Base-by-base conservation (phyloP, 331 rosid genomes). In the Quercus lobata region DNA sequence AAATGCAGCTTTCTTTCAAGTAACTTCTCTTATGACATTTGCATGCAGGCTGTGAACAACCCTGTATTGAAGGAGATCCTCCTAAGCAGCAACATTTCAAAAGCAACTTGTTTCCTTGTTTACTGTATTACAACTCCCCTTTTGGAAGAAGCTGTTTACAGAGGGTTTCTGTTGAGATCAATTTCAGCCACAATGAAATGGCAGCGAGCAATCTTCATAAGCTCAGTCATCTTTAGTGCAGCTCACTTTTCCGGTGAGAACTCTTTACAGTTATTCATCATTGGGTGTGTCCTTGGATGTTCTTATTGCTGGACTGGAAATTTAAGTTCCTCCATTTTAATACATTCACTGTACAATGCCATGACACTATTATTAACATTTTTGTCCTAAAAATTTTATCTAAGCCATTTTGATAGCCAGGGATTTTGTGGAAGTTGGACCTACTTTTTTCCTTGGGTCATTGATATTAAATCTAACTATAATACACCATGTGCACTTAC, bases 321-420 rank as follows among this genome's bases (percentile, higher is more conserved):
- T 81, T 87, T 94, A 76, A 72, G 75, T 25, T 88, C 94, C 58
- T 83, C 97, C 37, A 72, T 92, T 77, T 75, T 79, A 80, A 85
- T 91, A 66, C 98, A 94, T 80, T 94, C 94, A 56, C 65, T 92
- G 76, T 94, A 94, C 88, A 94, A 92, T 80, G 91, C 91, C 61
- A 52, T 94, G 80, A 89, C 91, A 71, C 74, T 94, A 11, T 2
- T 87, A 12, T 62, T 87, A 69, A 79, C 93, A 55, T 88, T 79
- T 53, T 75, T 84, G 60, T 85, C 86, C 41, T 88, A 75, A 85
- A 37, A 72, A 52, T 9, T 15, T 52, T 7, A 69, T 52, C 19
- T n/a, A 22, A 32, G 55, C 15, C 57, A 10, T 21, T 44, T 34
- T 19, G 14, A 19, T 68, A 19, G 27, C 55, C 55, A 12, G 1